Evolutionary conservation across 345 rosid genomes (phyloP).

Genomic region (Aethionema arabicum): DNA sequence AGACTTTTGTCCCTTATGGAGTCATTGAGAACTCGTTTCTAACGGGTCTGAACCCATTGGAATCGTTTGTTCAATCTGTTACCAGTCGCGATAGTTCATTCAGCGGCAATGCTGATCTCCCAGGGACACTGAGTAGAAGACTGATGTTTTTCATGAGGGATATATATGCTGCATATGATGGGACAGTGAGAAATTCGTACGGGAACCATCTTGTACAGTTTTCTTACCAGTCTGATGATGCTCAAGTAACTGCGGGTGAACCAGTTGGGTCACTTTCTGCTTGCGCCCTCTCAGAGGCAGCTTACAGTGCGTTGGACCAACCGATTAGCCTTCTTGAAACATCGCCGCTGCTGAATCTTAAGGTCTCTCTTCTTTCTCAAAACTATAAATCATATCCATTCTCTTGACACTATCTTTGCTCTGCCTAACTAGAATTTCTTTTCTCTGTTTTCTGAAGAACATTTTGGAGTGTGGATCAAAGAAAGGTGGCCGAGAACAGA

Average conservation of each 20-base stretch:
- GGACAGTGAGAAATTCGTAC: conserved; percentile 78
- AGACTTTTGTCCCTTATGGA: conserved; percentile 65
- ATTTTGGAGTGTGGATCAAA: conserved; percentile 82
- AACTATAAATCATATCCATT: background rate
- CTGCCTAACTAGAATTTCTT: background rate
- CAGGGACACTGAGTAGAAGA: conserved; percentile 78
- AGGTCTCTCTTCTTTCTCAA: conserved; percentile 44
- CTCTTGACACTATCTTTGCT: background rate
- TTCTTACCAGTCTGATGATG: conserved; percentile 45
- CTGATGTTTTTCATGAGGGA: conserved; percentile 92
- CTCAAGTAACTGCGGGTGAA: conserved; percentile 52
- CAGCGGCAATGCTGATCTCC: conserved; percentile 93
- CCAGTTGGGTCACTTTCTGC: conserved; percentile 83
- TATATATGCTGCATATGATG: conserved; percentile 67
- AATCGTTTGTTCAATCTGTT: conserved; percentile 83
- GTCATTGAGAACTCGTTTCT: conserved; percentile 73
- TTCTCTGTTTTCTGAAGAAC: conserved; percentile 45
- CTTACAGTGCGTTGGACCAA: conserved; percentile 93
- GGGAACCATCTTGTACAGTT: conserved; percentile 84
- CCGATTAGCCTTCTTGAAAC: conserved; percentile 85
- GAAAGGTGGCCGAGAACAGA: conserved; percentile 53
- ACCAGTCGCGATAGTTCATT: conserved; percentile 81
- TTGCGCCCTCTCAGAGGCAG: conserved; percentile 89
- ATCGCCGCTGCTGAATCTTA: conserved; percentile 68
- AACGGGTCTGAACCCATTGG: conserved; percentile 76